Evolutionary conservation across 352 stramenopile genomes (phyloP).

Genomic region (Globisporangium perplexum): DNA sequence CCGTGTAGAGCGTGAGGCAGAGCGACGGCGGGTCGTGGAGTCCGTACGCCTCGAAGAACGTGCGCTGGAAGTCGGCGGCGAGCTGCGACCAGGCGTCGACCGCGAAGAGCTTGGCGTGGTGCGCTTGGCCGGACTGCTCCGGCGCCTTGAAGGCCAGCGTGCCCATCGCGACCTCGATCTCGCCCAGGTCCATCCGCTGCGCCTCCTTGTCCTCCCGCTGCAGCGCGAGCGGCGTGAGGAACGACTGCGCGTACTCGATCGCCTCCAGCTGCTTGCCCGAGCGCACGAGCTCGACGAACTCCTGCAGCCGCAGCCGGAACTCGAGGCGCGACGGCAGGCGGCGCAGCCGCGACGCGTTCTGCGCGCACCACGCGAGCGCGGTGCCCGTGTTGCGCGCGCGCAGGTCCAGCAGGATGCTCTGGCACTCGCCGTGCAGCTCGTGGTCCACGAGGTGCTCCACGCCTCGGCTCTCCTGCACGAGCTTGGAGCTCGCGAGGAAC

Average conservation of each 20-base stretch:
- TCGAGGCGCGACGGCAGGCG: constrained; percentile 67
- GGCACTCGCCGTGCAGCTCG: constrained; percentile 47
- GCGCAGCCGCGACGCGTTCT: constrained; percentile 67
- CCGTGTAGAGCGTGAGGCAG: constrained; percentile 57
- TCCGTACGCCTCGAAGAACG: constrained; percentile 64
- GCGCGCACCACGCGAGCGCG: constrained; percentile 62
- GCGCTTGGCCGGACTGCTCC: constrained; percentile 50
- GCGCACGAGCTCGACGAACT: constrained; percentile 79
- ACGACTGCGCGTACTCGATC: constrained; percentile 57
- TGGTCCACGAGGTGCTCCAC: constrained; percentile 63
- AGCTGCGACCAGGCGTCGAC: constrained; percentile 48
- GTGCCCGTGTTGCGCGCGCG: constrained; percentile 33
- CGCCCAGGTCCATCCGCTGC: constrained; percentile 47
- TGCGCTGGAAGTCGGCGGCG: constrained; percentile 49
- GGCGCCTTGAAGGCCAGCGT: constrained; percentile 66
- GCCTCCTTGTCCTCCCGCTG: constrained; percentile 49
- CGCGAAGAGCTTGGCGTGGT: constrained; percentile 65
- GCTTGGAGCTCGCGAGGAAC: constrained; percentile 54
- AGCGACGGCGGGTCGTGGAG: constrained; percentile 64
- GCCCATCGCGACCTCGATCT: constrained; percentile 68
- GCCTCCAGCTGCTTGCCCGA: constrained; percentile 61
- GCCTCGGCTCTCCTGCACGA: constrained; percentile 64
- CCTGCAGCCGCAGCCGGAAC: constrained; percentile 67
- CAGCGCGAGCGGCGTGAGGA: constrained; percentile 60
- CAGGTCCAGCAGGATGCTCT: constrained; percentile 52